Evolutionary conservation across 495 filamentous ascomycete genomes (phyloP).

Genomic region (Penicillium nucicola): DNA sequence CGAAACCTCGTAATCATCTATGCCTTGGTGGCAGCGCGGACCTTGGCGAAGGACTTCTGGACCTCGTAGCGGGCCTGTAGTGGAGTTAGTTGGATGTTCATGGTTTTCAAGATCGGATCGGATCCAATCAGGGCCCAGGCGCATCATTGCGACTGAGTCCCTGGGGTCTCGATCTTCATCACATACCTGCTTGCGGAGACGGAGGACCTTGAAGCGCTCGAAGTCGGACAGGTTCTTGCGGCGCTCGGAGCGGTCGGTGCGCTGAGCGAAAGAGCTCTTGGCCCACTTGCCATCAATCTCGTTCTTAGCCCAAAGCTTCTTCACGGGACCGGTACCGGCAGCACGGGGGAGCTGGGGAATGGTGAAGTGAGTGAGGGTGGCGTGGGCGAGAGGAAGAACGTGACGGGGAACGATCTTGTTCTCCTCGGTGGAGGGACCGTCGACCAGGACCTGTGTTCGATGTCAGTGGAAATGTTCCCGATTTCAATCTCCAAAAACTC

Average conservation of each 20-base stretch:
- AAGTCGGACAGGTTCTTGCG: conserved; percentile 93
- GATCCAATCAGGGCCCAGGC: conserved; percentile 3
- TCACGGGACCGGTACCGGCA: conserved; percentile 76
- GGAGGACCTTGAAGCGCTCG: conserved; percentile 98
- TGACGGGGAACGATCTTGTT: conserved; percentile 79
- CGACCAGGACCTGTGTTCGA: conserved; percentile 78
- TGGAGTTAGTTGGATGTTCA: conserved; percentile 13
- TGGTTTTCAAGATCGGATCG: background rate
- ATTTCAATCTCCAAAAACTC: conserved; percentile 4
- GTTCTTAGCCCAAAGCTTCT: conserved; percentile 79
- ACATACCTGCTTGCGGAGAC: conserved; percentile 92
- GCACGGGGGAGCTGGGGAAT: conserved; percentile 85
- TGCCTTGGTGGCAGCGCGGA: conserved; percentile 54
- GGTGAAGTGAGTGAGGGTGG: conserved; percentile 86
- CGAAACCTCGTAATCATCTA: conserved; percentile 49
- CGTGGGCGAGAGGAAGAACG: conserved; percentile 69
- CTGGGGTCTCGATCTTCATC: too few species aligned
- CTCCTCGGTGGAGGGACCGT: conserved; percentile 80
- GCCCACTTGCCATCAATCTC: conserved; percentile 90
- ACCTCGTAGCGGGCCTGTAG: conserved; percentile 82
- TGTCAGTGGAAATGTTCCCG: conserved; percentile 33
- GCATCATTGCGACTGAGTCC: background rate
- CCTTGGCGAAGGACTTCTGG: conserved; percentile 85
- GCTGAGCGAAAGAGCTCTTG: conserved; percentile 86
- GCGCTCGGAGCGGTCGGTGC: conserved; percentile 74